These are phyloP conservation scores for Debaryomyces udenii DNA, from an alignment of 1,139 yeast species.

Conservation along the genomic window DNA sequence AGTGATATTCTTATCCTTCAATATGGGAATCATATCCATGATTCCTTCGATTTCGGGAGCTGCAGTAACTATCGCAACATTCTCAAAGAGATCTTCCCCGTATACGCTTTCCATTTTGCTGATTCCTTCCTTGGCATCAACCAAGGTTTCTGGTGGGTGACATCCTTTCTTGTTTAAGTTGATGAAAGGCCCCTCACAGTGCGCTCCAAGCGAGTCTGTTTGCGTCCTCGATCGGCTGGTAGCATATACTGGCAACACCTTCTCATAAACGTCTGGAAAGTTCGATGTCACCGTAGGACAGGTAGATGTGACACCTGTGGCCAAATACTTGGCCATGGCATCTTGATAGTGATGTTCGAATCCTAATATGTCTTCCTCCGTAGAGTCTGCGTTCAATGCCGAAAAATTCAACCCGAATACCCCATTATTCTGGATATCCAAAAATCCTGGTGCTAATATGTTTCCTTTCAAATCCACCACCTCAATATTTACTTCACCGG, in stretches of 20 bases:
- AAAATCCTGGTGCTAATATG: conserved; percentile 59
- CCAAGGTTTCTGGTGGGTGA: conserved; percentile 62
- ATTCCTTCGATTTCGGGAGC: conserved; percentile 66
- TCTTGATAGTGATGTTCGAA: conserved; percentile 41
- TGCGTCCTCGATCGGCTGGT: conserved; percentile 37
- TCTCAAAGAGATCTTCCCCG: conserved; percentile 44
- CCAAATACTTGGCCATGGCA: conserved; percentile 51
- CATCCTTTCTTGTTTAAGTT: conserved; percentile 61
- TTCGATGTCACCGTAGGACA: conserved; percentile 67
- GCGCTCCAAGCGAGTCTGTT: conserved; percentile 65
- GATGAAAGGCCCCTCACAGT: conserved; percentile 66
- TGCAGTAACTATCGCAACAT: conserved; percentile 58
- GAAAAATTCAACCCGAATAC: conserved; percentile 63
- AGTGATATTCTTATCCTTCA: conserved; percentile 38
- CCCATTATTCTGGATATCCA: conserved; percentile 66
- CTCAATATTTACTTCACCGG: conserved; percentile 20
- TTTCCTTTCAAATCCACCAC: conserved; percentile 51
- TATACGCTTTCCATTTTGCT: conserved; percentile 46
- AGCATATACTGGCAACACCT: conserved; percentile 51
- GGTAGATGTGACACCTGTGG: conserved; percentile 60
- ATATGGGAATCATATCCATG: conserved; percentile 48
- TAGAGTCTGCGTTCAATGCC: conserved; percentile 36
- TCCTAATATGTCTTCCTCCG: conserved; percentile 34
- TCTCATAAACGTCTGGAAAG: conserved; percentile 54
- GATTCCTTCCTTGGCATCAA: conserved; percentile 45